A percentile compares a stretch with the other conserved stretches of the same genome.
phyloP scores from a whole-genome alignment of 78 protist genomes.

The Creolimax fragrantissima region DNA sequence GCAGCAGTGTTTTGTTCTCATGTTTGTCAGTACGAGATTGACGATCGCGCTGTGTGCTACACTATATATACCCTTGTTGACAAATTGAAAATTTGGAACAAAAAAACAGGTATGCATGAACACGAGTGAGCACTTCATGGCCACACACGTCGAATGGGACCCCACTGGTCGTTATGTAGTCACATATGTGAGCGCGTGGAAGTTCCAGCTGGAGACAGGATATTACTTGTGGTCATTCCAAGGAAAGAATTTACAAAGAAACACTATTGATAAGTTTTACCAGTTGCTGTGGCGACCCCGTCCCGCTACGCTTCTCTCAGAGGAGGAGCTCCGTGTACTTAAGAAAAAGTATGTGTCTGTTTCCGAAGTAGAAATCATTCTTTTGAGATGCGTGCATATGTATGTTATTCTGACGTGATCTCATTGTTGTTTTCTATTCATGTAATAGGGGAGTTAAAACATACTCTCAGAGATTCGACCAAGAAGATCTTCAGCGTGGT shows the following conservation, averaged over 20 bases:
- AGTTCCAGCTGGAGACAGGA: slow-evolving; percentile 70
- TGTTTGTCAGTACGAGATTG: no score
- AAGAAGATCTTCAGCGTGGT: neutral
- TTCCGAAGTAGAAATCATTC: neutral
- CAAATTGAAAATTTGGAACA: no score
- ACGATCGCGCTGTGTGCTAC: no score
- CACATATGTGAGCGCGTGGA: slow-evolving; percentile 55
- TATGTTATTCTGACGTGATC: neutral
- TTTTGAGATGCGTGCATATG: no score
- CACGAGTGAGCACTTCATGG: slow-evolving; percentile 68
- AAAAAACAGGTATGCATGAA: neutral
- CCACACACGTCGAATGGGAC: slow-evolving; percentile 78
- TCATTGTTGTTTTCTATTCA: neutral
- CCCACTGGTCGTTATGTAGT: slow-evolving; percentile 85
- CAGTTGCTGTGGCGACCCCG: slow-evolving; percentile 86
- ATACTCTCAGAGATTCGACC: slow-evolving; percentile 15
- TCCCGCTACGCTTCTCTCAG: slow-evolving; percentile 61
- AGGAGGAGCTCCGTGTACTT: slow-evolving; percentile 14
- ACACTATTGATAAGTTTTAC: slow-evolving; percentile 58
- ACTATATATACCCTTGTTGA: no score
- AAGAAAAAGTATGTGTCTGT: neutral
- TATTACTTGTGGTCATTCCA: slow-evolving; percentile 67
- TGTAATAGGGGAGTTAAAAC: neutral
- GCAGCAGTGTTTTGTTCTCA: no score
- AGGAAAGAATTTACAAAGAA: slow-evolving; percentile 42